Percentiles rank a stretch among this genome's conserved stretches.
Conservation (phyloP, 257 asterid species). For the Cynanchum wilfordii region DNA sequence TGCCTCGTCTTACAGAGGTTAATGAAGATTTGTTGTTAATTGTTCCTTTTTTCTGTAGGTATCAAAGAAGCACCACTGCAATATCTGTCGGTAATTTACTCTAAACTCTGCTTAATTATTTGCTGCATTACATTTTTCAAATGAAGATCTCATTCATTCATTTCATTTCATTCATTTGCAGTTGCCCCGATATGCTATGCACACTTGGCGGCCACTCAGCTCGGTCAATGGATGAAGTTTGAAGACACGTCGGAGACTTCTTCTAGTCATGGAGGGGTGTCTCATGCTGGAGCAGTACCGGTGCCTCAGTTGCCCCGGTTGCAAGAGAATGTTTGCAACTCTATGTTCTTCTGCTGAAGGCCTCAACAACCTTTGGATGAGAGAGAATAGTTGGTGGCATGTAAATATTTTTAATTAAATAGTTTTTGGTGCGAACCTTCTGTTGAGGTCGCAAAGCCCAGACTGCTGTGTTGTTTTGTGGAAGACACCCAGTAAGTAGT, state of each 20-base stretch:
- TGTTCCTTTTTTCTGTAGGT: conserved; percentile 39
- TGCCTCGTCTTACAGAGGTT: too few species aligned
- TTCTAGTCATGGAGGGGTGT: conserved; percentile 66
- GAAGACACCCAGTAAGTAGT: neutral
- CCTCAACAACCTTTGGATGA: neutral
- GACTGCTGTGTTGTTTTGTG: neutral
- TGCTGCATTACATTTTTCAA: neutral
- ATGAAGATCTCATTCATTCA: too few species aligned
- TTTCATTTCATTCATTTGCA: conserved; percentile 25
- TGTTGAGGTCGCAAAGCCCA: neutral
- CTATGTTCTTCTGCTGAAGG: conserved; percentile 77
- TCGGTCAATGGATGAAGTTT: conserved; percentile 89
- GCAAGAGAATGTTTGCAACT: conserved; percentile 57
- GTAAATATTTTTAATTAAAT: neutral
- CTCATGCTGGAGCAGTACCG: conserved; percentile 51
- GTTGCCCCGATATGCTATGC: conserved; percentile 95
- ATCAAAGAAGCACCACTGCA: conserved; percentile 93
- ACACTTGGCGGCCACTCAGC: conserved; percentile 87
- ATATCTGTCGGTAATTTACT: conserved; percentile 78
- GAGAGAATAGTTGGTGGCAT: neutral
- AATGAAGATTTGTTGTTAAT: neutral
- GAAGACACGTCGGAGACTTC: conserved; percentile 87
- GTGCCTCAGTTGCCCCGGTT: conserved; percentile 73
- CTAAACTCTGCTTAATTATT: neutral
- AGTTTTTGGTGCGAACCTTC: conserved; percentile 11